A percentile compares a stretch with the other conserved stretches of the same genome.
Conservation (phyloP, 345 rosid genomes). For the Theobroma cacao region DNA sequence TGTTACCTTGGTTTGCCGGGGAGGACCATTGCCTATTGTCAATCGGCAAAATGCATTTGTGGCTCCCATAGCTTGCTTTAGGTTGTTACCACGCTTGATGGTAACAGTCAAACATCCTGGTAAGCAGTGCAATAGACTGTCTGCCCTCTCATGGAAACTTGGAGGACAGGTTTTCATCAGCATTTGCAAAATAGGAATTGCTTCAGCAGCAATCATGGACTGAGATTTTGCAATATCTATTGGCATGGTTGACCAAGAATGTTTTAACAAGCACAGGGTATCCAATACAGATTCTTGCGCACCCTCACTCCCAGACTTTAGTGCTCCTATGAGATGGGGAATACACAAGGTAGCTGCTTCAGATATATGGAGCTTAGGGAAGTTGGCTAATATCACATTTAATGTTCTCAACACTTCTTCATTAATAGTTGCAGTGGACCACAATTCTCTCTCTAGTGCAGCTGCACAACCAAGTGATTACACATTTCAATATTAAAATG, state of each 20-base stretch:
- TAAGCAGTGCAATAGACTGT: conserved; percentile 78
- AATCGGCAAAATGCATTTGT: conserved; percentile 83
- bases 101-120: conserved; percentile 88
- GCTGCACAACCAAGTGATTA: conserved; percentile 46
- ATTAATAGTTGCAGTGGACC: conserved; percentile 72
- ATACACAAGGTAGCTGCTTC: conserved; percentile 91
- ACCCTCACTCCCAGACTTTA: conserved; percentile 70
- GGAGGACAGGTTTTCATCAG: conserved; percentile 85
- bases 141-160: conserved; percentile 82
- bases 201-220: conserved; percentile 83
- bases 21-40: conserved; percentile 83
- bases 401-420: conserved; percentile 73
- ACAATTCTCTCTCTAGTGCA: conserved; percentile 88
- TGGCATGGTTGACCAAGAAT: conserved; percentile 79
- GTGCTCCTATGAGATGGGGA: conserved; percentile 78
- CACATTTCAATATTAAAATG: background rate
- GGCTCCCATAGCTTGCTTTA: conserved; percentile 75
- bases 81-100: conserved; percentile 74
- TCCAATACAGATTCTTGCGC: conserved; percentile 78
- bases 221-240: conserved; percentile 79
- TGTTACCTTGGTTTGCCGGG: conserved; percentile 79
- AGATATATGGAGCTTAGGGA: conserved; percentile 71
- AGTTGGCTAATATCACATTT: conserved; percentile 74
- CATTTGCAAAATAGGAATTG: conserved; percentile 74
- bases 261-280: conserved; percentile 68